Conservation (phyloP, 257 asterid genomes). For the Przewalskia tangutica region DNA sequence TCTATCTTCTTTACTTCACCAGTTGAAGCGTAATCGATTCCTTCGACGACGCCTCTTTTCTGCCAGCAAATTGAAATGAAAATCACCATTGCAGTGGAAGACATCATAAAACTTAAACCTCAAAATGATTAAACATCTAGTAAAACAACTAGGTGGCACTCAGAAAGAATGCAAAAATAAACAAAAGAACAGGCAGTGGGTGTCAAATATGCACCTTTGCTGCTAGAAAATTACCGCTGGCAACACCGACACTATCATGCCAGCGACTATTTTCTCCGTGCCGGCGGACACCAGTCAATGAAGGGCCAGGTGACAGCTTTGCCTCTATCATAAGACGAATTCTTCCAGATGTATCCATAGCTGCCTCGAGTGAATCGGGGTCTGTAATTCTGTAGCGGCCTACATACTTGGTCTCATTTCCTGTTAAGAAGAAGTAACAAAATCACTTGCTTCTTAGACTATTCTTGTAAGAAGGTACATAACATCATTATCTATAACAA, state of each 20-base stretch:
- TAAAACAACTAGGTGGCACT: neutral
- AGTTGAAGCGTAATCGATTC: slow-evolving; percentile 71
- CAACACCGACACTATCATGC: slow-evolving; percentile 75
- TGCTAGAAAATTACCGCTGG: slow-evolving; percentile 80
- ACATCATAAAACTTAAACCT: neutral
- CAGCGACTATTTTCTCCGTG: slow-evolving; percentile 77
- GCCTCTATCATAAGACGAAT: slow-evolving; percentile 74
- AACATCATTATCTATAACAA: neutral
- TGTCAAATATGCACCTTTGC: slow-evolving; percentile 54
- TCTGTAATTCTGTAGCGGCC: slow-evolving; percentile 96
- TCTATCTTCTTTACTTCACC: slow-evolving; percentile 97
- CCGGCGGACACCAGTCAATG: slow-evolving; percentile 70
- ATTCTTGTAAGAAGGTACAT: neutral
- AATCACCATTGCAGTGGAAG: neutral
- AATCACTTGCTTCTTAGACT: neutral
- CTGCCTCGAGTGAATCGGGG: slow-evolving; percentile 73
- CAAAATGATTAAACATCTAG: neutral
- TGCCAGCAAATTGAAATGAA: slow-evolving; percentile 22
- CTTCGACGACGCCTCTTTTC: slow-evolving; percentile 93
- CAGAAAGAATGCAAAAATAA: neutral
- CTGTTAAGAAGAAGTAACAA: slow-evolving; percentile 26
- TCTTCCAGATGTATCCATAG: slow-evolving; percentile 84
- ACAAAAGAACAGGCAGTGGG: neutral
- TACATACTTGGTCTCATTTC: slow-evolving; percentile 67
- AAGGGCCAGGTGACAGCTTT: slow-evolving; percentile 93